phyloP scores from a whole-genome alignment of 2,329 filamentous ascomycete genomes.

The Trichoderma sp. region DNA sequence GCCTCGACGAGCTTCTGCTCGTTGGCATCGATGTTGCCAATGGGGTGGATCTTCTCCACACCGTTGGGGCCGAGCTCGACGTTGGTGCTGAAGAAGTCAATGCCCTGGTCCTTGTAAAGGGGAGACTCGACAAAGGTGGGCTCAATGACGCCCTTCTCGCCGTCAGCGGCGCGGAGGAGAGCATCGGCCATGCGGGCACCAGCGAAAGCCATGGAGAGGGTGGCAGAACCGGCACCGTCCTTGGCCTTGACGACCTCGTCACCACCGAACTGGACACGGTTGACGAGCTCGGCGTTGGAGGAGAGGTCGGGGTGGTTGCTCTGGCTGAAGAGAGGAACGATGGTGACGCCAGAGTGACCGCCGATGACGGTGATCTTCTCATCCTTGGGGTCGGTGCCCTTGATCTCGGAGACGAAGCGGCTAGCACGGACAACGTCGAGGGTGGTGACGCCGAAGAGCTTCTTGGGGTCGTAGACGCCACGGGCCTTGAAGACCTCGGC shows the following conservation, averaged over 20 bases:
- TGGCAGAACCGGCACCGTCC: slow-evolving; percentile 94
- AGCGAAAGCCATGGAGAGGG: slow-evolving; percentile 98
- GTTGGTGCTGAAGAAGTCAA: slow-evolving; percentile 94
- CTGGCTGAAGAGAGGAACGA: slow-evolving; percentile 96
- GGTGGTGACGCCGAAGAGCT: slow-evolving; percentile 98
- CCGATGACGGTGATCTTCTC: slow-evolving; percentile 96
- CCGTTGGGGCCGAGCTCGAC: slow-evolving; percentile 96
- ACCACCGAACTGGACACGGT: slow-evolving; percentile 97
- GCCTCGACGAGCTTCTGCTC: slow-evolving; percentile 90
- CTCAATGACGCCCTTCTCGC: slow-evolving; percentile 93
- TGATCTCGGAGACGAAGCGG: slow-evolving; percentile 95
- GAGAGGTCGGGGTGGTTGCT: slow-evolving; percentile 80
- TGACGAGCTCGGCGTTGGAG: slow-evolving; percentile 75
- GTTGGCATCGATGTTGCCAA: slow-evolving; percentile 78
- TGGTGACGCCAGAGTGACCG: slow-evolving; percentile 97
- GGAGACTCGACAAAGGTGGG: slow-evolving; percentile 96
- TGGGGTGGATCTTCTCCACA: slow-evolving; percentile 86
- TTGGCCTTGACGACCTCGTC: slow-evolving; percentile 99
- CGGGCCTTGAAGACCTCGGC: slow-evolving; percentile 94
- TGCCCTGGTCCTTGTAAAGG: slow-evolving; percentile 96
- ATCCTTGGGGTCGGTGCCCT: slow-evolving; percentile 82
- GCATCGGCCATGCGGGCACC: slow-evolving; percentile 83
- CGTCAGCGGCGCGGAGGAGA: slow-evolving; percentile 85
- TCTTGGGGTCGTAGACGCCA: slow-evolving; percentile 98
- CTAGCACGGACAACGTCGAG: slow-evolving; percentile 97